A percentile compares a stretch with the other conserved stretches of the same genome.
Evolutionary conservation across 306 rosid genomes (phyloP).

Genomic region (Trichosanthes truncata): DNA sequence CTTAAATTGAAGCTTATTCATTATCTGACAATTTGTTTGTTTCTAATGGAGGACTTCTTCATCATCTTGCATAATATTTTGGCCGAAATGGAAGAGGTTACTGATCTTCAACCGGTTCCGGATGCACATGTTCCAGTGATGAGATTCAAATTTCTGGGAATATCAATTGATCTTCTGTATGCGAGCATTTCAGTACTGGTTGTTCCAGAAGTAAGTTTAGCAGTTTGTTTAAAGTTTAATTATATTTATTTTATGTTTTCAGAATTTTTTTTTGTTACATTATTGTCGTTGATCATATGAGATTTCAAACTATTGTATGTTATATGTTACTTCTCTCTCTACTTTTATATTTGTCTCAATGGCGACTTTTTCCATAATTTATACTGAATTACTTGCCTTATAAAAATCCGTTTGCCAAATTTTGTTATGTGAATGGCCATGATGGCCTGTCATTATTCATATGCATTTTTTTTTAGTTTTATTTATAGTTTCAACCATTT

Average conservation of each 20-base stretch:
- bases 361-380: not conserved
- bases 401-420: not conserved
- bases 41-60: slow-evolving; percentile 47
- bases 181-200: slow-evolving; percentile 81
- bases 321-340: not conserved
- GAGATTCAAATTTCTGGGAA: slow-evolving; percentile 90
- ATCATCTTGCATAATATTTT: slow-evolving; percentile 62
- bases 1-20: slow-evolving; percentile 1
- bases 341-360: not conserved
- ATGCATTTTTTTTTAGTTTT: not conserved
- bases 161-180: slow-evolving; percentile 87
- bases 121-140: slow-evolving; percentile 98
- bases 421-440: not conserved
- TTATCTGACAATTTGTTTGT: slow-evolving; percentile 13
- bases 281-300: not conserved
- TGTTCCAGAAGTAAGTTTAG: slow-evolving; percentile 76
- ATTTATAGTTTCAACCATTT: not conserved
- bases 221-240: not conserved
- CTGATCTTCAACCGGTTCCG: slow-evolving; percentile 86
- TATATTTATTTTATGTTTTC: not conserved
- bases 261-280: not conserved
- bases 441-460: not conserved
- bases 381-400: not conserved
- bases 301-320: not conserved
- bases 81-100: slow-evolving; percentile 72